phyloP scores from a whole-genome alignment of 176 grass and related monocot species.

The Poa pratensis region DNA sequence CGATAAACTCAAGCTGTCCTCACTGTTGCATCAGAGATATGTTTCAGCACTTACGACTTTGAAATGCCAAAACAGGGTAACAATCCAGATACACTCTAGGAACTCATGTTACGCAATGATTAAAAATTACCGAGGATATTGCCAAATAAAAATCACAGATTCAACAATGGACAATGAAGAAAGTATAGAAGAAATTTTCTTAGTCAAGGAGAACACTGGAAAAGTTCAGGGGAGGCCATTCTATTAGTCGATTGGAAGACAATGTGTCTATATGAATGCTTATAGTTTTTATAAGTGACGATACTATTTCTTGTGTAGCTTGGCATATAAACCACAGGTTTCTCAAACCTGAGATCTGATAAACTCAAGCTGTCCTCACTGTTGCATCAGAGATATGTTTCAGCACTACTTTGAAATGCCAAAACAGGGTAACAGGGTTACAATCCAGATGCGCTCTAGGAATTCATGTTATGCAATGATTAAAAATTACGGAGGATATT shows the following conservation, averaged over 20 bases:
- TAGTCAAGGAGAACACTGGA: slow-evolving; percentile 6
- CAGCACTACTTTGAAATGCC: slow-evolving; percentile 51
- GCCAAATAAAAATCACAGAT: neutral
- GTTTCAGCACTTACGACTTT: slow-evolving; percentile 55
- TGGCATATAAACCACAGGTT: slow-evolving; percentile 76
- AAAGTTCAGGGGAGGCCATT: neutral
- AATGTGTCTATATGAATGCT: neutral
- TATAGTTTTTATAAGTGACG: slow-evolving; percentile 2
- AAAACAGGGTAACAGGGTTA: slow-evolving; percentile 64
- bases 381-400: slow-evolving; percentile 70
- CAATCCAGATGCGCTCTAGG: slow-evolving; percentile 48
- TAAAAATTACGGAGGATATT: neutral
- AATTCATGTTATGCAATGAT: neutral
- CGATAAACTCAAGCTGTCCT: slow-evolving; percentile 78
- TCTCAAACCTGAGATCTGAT: slow-evolving; percentile 78
- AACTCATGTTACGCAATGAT: neutral
- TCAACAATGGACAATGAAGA: slow-evolving; percentile 5
- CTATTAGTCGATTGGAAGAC: neutral
- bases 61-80: slow-evolving; percentile 60
- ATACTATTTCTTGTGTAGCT: slow-evolving; percentile 52
- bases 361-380: slow-evolving; percentile 68
- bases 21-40: slow-evolving; percentile 68
- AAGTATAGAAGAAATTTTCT: neutral
- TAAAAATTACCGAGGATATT: neutral
- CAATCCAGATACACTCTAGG: slow-evolving; percentile 47